Evolutionary conservation across 129 eudicot species (phyloP).

Genomic region (Chrysanthemum makinoi): DNA sequence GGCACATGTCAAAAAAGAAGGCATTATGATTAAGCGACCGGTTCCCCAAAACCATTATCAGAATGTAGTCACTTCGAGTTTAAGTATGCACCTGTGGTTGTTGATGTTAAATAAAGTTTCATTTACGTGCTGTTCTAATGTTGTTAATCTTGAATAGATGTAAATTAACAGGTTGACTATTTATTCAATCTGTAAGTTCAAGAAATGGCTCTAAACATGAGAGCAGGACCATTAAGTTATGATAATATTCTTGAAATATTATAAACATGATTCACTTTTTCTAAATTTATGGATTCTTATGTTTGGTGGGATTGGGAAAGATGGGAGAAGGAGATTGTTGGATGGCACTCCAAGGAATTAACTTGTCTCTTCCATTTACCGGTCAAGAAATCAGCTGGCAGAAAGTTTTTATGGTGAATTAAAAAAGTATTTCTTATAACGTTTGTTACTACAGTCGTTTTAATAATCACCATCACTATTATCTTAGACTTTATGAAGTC

Average conservation of each 20-base stretch:
- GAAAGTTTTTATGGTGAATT: slow-evolving; percentile 83
- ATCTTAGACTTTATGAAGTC: slow-evolving; percentile 3
- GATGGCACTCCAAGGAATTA: slow-evolving; percentile 99
- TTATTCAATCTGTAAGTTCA: neutral
- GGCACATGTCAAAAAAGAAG: slow-evolving; percentile 60
- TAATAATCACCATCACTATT: neutral
- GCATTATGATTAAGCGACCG: slow-evolving; percentile 67
- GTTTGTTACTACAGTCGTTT: slow-evolving; percentile 8
- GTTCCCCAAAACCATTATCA: slow-evolving; percentile 94
- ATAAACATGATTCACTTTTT: slow-evolving; percentile 3
- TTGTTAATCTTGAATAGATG: neutral
- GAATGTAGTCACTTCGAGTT: slow-evolving; percentile 94
- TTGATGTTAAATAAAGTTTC: neutral
- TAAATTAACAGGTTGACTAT: neutral
- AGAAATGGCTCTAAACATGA: no score
- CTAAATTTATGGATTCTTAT: slow-evolving; percentile 60
- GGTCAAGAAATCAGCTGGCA: slow-evolving; percentile 98
- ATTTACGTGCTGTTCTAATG: neutral
- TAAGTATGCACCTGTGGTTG: slow-evolving; percentile 36
- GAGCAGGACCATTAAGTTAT: neutral
- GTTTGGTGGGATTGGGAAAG: slow-evolving; percentile 99
- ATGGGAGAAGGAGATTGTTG: slow-evolving; percentile 98
- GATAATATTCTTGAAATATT: neutral
- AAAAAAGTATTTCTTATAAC: slow-evolving; percentile 10
- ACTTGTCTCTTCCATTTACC: slow-evolving; percentile 88